These are phyloP conservation scores for Dictyophora rubrovolvata DNA, from an alignment of 768 basidiomycete genomes.

Conservation along the genomic window DNA sequence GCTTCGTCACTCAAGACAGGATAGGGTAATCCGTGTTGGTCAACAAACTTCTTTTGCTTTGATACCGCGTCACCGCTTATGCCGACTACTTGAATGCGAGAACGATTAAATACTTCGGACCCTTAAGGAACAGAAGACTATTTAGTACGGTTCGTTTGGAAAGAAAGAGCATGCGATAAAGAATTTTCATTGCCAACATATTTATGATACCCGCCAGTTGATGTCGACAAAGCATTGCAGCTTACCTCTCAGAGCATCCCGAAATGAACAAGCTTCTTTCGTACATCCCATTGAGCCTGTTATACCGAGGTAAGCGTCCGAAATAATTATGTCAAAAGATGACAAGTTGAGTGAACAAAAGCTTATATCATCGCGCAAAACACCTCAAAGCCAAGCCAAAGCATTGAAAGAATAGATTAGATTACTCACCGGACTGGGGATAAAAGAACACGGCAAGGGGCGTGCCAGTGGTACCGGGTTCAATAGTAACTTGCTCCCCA, in stretches of 20 bases:
- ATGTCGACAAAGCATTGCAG: constrained; percentile 6
- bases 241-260: constrained; percentile 64
- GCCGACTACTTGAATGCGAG: constrained; percentile 59
- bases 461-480: constrained; percentile 42
- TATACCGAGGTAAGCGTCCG: not conserved
- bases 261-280: constrained; percentile 71
- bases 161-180: too few relatives aligned
- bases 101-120: constrained; percentile 53
- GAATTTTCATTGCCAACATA: too few relatives aligned
- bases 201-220: too few relatives aligned
- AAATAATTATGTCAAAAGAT: not conserved
- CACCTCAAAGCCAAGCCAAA: not conserved
- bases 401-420: constrained; percentile 3
- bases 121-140: constrained; percentile 26
- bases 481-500: constrained; percentile 50
- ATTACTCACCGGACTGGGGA: constrained; percentile 48
- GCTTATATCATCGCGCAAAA: not conserved
- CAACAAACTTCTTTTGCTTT: constrained; percentile 66
- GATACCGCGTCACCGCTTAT: constrained; percentile 63
- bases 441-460: constrained; percentile 76
- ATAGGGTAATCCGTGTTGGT: constrained; percentile 60
- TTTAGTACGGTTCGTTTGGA: not conserved
- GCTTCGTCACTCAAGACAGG: constrained; percentile 67
- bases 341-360: constrained; percentile 12
- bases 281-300: constrained; percentile 70